Conservation (phyloP, 2,329 filamentous ascomycete species). For the Beauveria varroae region DNA sequence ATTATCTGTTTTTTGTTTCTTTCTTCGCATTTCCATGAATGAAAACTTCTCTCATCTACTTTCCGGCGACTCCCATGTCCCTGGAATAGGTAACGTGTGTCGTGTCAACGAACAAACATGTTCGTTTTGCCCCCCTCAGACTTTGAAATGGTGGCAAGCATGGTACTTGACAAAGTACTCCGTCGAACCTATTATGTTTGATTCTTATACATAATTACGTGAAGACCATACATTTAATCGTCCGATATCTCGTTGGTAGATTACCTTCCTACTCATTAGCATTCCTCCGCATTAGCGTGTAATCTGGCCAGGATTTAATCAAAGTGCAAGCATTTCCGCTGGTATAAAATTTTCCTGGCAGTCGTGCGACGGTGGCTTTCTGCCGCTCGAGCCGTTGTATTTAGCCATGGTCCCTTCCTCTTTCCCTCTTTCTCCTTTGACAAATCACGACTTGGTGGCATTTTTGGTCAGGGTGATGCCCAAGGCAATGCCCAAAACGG, state of each 20-base stretch:
- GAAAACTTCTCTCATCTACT: conserved; percentile 5
- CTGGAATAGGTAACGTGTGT: too few species aligned
- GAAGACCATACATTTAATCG: neutral
- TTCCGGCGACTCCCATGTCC: too few species aligned
- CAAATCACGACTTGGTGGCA: neutral
- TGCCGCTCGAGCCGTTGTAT: neutral
- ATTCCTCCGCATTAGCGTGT: conserved; percentile 5
- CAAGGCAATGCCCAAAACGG: conserved; percentile 47
- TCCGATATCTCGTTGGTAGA: conserved; percentile 3
- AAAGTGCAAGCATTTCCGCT: neutral
- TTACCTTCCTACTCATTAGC: conserved; percentile 2
- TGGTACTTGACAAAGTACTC: neutral
- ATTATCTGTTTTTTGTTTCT: neutral
- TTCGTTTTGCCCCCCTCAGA: too few species aligned
- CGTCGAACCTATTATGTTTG: neutral
- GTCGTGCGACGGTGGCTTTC: neutral
- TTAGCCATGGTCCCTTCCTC: neutral
- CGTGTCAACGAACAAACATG: too few species aligned
- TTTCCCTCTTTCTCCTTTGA: neutral
- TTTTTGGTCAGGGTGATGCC: conserved; percentile 35
- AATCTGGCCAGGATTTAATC: neutral
- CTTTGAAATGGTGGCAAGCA: too few species aligned
- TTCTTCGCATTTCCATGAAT: neutral
- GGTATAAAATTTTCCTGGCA: neutral
- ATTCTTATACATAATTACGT: neutral